Evolutionary conservation across 73 alveolate genomes (phyloP), one percentile per base, ranked within the genome.

Genomic region (Paraurostyla sp.): DNA sequence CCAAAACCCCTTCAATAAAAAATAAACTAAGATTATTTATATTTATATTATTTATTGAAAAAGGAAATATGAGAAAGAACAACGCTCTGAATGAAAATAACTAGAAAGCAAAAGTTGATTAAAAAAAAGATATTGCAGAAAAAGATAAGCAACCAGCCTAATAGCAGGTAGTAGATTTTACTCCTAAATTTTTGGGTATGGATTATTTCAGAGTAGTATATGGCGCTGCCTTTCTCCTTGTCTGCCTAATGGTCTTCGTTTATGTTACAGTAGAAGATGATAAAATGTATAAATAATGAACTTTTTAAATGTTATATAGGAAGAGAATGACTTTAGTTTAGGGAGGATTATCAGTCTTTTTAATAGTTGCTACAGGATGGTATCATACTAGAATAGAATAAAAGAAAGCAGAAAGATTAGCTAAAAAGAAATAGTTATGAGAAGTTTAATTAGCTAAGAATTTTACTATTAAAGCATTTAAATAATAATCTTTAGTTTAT

Each of bases 181-280:
- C 42, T 38, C 86, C 86, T 6, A 78, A 56, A 23, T 78, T 78
- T 35, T 40, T 78, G 27, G 89, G 89, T 29, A 54, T 78, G 78
- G 89, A 78, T 52, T 78, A 78, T 52, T 78, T 78, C 60, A 49
- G 89, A 52, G 89, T 78, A 60, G 40, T 78, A 18, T 78, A 78
- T 35, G 78, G 62, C 18, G 27, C 89, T 22, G 89, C 78, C 32
- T 4, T 27, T 16, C 33, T 78, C 6, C 71, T 78, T 27, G 69
- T 29, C 0, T 43, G 22, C 20, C 49, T 78, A 25, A 78, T 78
- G 89, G 40, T 50, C 29, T 43, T 54, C 78, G 89, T 78, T 0
- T 78, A 42, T 36, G 3, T 78, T 7, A 51, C 75, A 20, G 78
- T 54, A 0, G 89, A 78, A 33, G 89, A 78, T 78, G 89, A 78